Base-by-base conservation (phyloP, 768 basidiomycete species). In the Scleroderma citrinum region DNA sequence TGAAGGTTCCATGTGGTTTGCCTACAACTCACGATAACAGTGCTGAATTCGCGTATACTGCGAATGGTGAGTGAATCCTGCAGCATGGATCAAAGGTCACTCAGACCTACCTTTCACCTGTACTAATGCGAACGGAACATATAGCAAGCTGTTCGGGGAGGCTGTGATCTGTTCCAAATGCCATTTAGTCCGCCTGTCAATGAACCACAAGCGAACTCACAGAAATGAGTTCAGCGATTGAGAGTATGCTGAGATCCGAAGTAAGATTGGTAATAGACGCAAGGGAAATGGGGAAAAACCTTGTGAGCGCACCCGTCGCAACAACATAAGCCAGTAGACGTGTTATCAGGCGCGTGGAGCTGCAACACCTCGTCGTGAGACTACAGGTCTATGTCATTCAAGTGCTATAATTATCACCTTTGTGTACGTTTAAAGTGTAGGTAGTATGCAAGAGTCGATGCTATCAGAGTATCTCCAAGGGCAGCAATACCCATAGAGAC, bases 291-390 rank as follows among this genome's bases (percentile, higher is more conserved):
- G 6, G 13, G 5, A n/a, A 17, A 55, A 17, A 55, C 54, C 51
- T 47, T 11, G 54, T 55, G 3, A 52, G 5, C 13, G 47, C 54
- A 20, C 54, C 54, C 16, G 47, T 55, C 14, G 39, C 51, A 23
- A 55, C 24, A 6, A 17, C 52, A 26, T 55, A 55, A 5, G 44
- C 19, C 14, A 55, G 44, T 23, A 55, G 38, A 12, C 50, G 46
- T 20, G 44, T 48, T 20, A 55, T 40, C 10, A 55, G 11, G 2
- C 11, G 40, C n/a, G 48, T 43, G 21, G 54, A 48, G 16, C 54
- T 52, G 19, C 14, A 23, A 14, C 35, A 20, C 3, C 20, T 7
- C 21, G 35, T 24, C 8, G 19, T 29, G 23, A 7, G 30, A n/a
- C n/a, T n/a, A n/a, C n/a, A 21, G 21, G 19, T 36, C 26, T 29